Base-by-base conservation (phyloP, 1,284 basidiomycete species). In the Rhodotorula mucilaginosa region DNA sequence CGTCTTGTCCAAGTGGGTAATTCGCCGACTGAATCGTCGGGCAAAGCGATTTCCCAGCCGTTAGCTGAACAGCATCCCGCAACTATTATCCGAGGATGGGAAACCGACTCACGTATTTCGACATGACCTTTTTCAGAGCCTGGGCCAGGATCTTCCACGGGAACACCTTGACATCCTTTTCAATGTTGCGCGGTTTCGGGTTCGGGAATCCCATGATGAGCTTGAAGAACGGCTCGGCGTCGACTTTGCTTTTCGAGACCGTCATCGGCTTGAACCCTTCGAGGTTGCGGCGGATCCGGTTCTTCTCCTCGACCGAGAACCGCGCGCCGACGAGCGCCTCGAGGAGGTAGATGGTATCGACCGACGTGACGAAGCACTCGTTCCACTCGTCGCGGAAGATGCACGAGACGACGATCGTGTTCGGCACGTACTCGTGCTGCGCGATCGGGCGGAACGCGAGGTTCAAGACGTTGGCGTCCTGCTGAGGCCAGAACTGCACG, bases 151-250 rank as follows among this genome's bases (percentile, higher is more conserved):
- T 84, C 58, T 86, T 86, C 95, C 95, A 98, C n/a, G 90, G 88
- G 79, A 98, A 98, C 3, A 97, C 93, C 82, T 98, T 98, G 80
- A 98, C 87, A 79, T 97, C 93, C 85, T 98, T 97, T 81, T 97
- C 95, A 73, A 98, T 98, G 81, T 96, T 95, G 65, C 96, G 86
- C 8, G 95, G 95, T 81, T 93, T 94, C 4, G 95, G 95, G 68
- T 90, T 88, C 0, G 92, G 91, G 79, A 97, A 96, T 68, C 91
- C 88, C 95, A 98, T 97, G 83, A 98, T 94, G 75, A 88, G 86
- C 82, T 91, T 89, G 85, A 97, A 98, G 82, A 97, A 93, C 34
- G 86, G 85, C 78, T 92, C 91, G 73, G 87, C 89, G 10, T 89
- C 90, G 0, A 85, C 82, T 78, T 92, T 90, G 79, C 87, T 87